Percentiles rank a stretch among this genome's conserved stretches.
Conservation (phyloP, 2,329 filamentous ascomycete species). For the Elsinoe arachidis region DNA sequence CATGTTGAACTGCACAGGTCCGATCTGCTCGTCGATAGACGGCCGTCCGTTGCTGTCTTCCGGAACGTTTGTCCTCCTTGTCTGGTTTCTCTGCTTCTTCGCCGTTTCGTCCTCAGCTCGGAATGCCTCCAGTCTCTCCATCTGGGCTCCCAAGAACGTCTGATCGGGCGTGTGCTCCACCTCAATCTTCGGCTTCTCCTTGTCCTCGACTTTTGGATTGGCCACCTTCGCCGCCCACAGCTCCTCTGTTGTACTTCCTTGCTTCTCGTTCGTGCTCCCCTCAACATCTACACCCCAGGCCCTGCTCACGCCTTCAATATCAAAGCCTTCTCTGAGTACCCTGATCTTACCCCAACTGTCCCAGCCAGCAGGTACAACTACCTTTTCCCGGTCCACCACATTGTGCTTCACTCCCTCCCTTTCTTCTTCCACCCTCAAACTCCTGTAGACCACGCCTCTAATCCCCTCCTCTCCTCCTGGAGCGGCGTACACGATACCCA, state of each 20-base stretch:
- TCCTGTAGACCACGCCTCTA: slow-evolving; percentile 73
- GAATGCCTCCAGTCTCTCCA: slow-evolving; percentile 62
- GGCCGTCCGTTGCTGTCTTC: slow-evolving; percentile 29
- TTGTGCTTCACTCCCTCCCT: slow-evolving; percentile 59
- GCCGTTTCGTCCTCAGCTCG: slow-evolving; percentile 50
- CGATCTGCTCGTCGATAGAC: slow-evolving; percentile 68
- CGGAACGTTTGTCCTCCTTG: slow-evolving; percentile 18
- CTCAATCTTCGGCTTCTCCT: slow-evolving; percentile 24
- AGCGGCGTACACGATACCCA: slow-evolving; percentile 61
- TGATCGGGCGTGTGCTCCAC: slow-evolving; percentile 28
- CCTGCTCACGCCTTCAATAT: slow-evolving; percentile 75
- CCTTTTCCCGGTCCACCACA: slow-evolving; percentile 64
- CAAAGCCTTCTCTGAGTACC: slow-evolving; percentile 82
- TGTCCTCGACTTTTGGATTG: slow-evolving; percentile 25
- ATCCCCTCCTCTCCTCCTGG: slow-evolving; percentile 58
- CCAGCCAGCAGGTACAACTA: slow-evolving; percentile 92
- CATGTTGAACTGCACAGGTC: slow-evolving; percentile 95
- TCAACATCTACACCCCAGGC: slow-evolving; percentile 52
- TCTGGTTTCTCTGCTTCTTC: slow-evolving; percentile 24
- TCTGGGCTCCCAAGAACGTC: slow-evolving; percentile 43
- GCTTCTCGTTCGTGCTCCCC: slow-evolving; percentile 11
- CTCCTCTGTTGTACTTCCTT: slow-evolving; percentile 30
- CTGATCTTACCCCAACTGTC: slow-evolving; percentile 97
- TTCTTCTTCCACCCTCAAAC: slow-evolving; percentile 70
- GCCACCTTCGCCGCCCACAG: slow-evolving; percentile 25